These are phyloP conservation scores for peach (Prunus persica) DNA, from an alignment of 306 rosid species.

Conservation along the genomic window DNA sequence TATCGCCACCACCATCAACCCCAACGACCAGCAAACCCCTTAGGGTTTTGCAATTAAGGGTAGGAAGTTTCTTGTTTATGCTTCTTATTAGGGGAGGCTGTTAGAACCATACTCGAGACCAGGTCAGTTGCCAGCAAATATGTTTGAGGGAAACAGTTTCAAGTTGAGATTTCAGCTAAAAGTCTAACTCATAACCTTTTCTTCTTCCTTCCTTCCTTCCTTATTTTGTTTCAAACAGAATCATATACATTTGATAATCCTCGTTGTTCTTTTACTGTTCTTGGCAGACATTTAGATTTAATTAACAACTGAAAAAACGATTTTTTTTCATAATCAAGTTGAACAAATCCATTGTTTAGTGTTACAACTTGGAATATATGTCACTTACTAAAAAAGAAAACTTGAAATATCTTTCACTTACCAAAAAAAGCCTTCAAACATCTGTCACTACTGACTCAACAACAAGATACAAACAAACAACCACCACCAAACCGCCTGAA, in stretches of 20 bases:
- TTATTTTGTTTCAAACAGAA: neutral
- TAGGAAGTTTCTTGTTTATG: slow-evolving; percentile 4
- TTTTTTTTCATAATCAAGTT: neutral
- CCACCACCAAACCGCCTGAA: neutral
- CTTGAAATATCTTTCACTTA: neutral
- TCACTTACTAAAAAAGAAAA: neutral
- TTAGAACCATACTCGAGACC: slow-evolving; percentile 35
- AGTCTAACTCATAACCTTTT: neutral
- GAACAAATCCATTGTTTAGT: neutral
- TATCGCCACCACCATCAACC: slow-evolving; percentile 12
- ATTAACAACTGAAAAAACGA: neutral
- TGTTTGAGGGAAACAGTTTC: neutral
- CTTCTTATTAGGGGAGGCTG: slow-evolving; percentile 29
- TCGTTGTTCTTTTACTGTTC: neutral
- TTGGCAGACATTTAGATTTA: neutral
- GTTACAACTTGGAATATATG: neutral
- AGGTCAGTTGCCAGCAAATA: slow-evolving; percentile 37
- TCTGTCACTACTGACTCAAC: neutral
- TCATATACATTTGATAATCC: neutral
- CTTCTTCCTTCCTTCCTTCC: neutral
- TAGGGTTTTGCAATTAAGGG: slow-evolving; percentile 10
- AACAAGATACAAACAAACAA: neutral
- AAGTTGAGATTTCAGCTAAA: neutral
- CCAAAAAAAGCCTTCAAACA: neutral
- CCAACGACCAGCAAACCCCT: neutral